Base-by-base conservation (phyloP, 2,329 filamentous ascomycete species). In the Sordariomycetes sp. region DNA sequence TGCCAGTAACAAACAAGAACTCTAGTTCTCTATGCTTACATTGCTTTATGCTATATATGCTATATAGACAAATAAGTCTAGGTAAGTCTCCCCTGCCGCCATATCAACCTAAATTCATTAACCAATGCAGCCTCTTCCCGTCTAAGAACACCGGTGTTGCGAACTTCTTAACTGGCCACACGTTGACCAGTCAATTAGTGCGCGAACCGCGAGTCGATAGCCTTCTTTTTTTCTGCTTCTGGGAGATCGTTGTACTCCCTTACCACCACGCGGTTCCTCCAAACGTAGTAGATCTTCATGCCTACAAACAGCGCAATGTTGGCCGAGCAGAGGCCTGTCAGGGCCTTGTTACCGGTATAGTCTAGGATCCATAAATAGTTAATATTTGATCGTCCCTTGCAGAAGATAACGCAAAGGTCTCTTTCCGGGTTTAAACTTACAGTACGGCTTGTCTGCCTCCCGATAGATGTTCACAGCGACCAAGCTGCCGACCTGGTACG, bases 271-370 rank as follows among this genome's bases (percentile, higher is more conserved):
- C 67, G 71, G 60, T 84, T 84, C 4, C 77, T 69, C 56, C 62
- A 66, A 1, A 78, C 65, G 62, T 85, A 85, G 63, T 80, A 84
- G 1, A 71, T 46, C 65, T 82, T 82, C n/a, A 76, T 72, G 0
- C 71, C 69, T 1, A 78, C 60, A 53, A 81, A 80, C 4, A 80
- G 59, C 1, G 71, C 63, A 28, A 83, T 73, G 57, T 81, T 81
- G 60, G 73, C 74, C 1, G 70, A 69, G 2, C 72, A 71, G 20
- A 83, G 72, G 0, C 62, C 77, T 24, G 82, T 72, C 4, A 83
- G 61, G 0, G 76, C 71, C 53, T 73, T 77, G 59, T 83, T 82
- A 1, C 80, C 79, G 0, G 65, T 62, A 12, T 70, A 66, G 40
- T 69, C 68, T 6, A 0, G 79, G 75, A 58, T 72, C 65, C 48